Evolutionary conservation across 257 asterid genomes (phyloP).

Genomic region (Gynochthodes officinalis): DNA sequence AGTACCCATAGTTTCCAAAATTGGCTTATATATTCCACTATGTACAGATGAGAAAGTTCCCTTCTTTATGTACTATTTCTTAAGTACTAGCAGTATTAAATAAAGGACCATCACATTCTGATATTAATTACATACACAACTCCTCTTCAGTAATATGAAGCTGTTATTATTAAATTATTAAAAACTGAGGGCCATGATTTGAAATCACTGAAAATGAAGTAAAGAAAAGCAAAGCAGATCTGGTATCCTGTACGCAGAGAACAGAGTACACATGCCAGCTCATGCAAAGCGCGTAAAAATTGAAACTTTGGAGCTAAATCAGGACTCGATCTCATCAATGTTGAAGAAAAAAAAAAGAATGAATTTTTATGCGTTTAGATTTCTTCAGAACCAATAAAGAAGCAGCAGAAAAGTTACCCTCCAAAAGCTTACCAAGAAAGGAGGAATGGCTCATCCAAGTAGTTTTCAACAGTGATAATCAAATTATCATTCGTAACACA

Average conservation of each 20-base stretch:
- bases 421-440: slow-evolving; percentile 61
- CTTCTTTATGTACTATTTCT: no score
- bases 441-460: slow-evolving; percentile 89
- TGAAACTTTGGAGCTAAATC: background rate
- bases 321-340: background rate
- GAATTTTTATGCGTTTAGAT: background rate
- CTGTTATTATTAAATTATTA: background rate
- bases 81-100: background rate
- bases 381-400: background rate
- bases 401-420: background rate
- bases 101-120: slow-evolving; percentile 2
- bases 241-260: background rate
- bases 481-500: slow-evolving; percentile 92
- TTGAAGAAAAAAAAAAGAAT: slow-evolving; percentile 3
- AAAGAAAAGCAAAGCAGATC: slow-evolving; percentile 13
- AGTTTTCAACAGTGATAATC: slow-evolving; percentile 81
- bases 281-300: background rate
- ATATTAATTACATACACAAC: background rate
- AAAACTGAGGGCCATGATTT: background rate
- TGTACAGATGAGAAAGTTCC: background rate
- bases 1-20: no score
- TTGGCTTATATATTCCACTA: no score
- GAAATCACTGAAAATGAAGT: slow-evolving; percentile 1
- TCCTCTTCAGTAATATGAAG: background rate
- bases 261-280: background rate